Conservation (phyloP, 805 yeast species). For the Candida dendrica region DNA sequence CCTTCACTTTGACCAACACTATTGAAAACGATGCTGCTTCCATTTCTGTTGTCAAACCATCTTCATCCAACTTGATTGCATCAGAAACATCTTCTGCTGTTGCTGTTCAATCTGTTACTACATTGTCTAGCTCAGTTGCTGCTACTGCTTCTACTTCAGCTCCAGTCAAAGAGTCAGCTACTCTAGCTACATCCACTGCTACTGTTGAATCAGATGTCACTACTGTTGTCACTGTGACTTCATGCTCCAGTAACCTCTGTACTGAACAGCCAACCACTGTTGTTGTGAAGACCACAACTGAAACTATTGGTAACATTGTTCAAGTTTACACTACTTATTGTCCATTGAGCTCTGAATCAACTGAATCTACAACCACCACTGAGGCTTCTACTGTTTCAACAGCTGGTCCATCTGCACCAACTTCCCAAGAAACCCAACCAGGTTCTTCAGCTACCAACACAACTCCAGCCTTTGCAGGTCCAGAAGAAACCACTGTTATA, state of each 20-base stretch:
- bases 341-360: slow-evolving; percentile 16
- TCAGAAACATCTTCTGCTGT: not conserved
- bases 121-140: not conserved
- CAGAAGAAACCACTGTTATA: not conserved
- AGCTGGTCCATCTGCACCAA: not conserved
- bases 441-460: not conserved
- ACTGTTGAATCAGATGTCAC: not conserved
- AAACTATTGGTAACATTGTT: slow-evolving; percentile 22
- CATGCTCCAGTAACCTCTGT: slow-evolving; percentile 16
- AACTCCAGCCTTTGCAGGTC: not conserved
- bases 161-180: slow-evolving; percentile 4
- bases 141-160: not conserved
- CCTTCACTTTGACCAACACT: not conserved
- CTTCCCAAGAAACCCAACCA: no score
- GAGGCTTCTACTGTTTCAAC: slow-evolving; percentile 2
- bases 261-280: slow-evolving; percentile 18
- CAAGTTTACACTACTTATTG: slow-evolving; percentile 29
- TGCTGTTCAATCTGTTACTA: not conserved
- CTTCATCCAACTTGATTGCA: not conserved
- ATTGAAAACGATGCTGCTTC: not conserved
- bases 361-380: slow-evolving; percentile 4
- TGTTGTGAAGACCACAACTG: slow-evolving; percentile 11
- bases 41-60: not conserved
- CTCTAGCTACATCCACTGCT: slow-evolving; percentile 7
- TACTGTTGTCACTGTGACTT: slow-evolving; percentile 2